These are phyloP conservation scores for Arthromyces matolae DNA, from an alignment of 768 basidiomycete species.

Conservation along the genomic window DNA sequence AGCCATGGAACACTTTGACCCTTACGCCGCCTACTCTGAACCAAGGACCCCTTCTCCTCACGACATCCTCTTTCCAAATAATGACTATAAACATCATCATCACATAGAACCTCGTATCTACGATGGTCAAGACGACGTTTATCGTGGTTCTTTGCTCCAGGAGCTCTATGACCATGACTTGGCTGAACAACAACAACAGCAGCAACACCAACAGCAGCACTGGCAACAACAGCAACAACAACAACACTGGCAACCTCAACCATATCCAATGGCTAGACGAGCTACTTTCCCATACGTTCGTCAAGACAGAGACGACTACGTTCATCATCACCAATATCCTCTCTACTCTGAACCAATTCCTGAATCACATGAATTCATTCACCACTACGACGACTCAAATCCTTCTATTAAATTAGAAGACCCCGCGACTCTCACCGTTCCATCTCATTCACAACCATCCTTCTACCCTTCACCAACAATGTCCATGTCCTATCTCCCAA, in stretches of 20 bases:
- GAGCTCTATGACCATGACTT: slow-evolving; percentile 68
- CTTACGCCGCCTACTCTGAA: slow-evolving; percentile 64
- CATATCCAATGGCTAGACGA: slow-evolving; percentile 56
- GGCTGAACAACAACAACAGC: slow-evolving; percentile 37
- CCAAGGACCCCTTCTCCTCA: slow-evolving; percentile 74
- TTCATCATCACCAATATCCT: slow-evolving; percentile 36
- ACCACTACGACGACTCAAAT: slow-evolving; percentile 28
- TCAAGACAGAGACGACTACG: slow-evolving; percentile 56
- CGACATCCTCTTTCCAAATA: slow-evolving; percentile 29
- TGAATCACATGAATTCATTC: slow-evolving; percentile 33
- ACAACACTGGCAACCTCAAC: too few species aligned
- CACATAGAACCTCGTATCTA: slow-evolving; percentile 42
- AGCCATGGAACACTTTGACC: slow-evolving; percentile 55
- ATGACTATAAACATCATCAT: slow-evolving; percentile 26
- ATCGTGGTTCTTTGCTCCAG: slow-evolving; percentile 55
- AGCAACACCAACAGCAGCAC: slow-evolving; percentile 29
- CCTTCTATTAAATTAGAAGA: slow-evolving; percentile 47
- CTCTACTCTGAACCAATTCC: slow-evolving; percentile 32
- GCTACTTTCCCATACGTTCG: slow-evolving; percentile 77
- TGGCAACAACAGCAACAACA: slow-evolving; percentile 38
- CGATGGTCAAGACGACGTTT: slow-evolving; percentile 41
- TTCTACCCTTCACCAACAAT: slow-evolving; percentile 38
- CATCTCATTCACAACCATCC: slow-evolving; percentile 42
- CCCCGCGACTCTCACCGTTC: slow-evolving; percentile 51
- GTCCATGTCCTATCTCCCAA: slow-evolving; percentile 36